phyloP scores from a whole-genome alignment of 768 basidiomycete species.

The Pulveroboletus frians region DNA sequence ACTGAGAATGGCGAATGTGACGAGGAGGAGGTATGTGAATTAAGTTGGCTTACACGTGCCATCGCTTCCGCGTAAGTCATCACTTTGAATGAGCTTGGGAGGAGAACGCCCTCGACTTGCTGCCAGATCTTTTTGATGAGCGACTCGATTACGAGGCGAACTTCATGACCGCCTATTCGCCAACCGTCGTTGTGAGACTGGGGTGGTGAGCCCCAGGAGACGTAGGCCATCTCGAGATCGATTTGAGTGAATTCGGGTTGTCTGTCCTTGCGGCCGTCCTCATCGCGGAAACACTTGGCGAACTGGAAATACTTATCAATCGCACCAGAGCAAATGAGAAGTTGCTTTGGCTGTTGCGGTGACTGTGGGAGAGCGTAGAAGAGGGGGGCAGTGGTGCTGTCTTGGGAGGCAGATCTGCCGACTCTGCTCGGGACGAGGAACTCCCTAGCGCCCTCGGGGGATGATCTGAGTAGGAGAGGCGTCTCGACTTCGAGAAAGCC shows the following conservation, averaged over 20 bases:
- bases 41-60: slow-evolving; percentile 54
- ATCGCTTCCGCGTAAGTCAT: slow-evolving; percentile 93
- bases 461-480: slow-evolving; percentile 83
- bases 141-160: slow-evolving; percentile 73
- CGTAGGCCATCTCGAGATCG: slow-evolving; percentile 95
- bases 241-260: slow-evolving; percentile 98
- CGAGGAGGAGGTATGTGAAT: slow-evolving; percentile 8
- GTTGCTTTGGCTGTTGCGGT: slow-evolving; percentile 93
- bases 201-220: slow-evolving; percentile 61
- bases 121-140: slow-evolving; percentile 75
- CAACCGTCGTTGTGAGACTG: slow-evolving; percentile 40
- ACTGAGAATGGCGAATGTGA: slow-evolving; percentile 43
- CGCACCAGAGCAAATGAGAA: slow-evolving; percentile 84
- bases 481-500: slow-evolving; percentile 94
- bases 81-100: slow-evolving; percentile 64
- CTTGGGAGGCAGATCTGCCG: slow-evolving; percentile 28
- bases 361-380: slow-evolving; percentile 94
- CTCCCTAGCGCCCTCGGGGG: slow-evolving; percentile 92
- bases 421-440: slow-evolving; percentile 82
- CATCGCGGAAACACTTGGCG: slow-evolving; percentile 92
- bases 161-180: slow-evolving; percentile 83
- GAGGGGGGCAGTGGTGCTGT: slow-evolving; percentile 30
- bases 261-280: slow-evolving; percentile 90
- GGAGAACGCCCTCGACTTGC: slow-evolving; percentile 54
- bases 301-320: slow-evolving; percentile 92